Evolutionary conservation across 257 asterid genomes (phyloP).

Genomic region (Przewalskia tangutica): DNA sequence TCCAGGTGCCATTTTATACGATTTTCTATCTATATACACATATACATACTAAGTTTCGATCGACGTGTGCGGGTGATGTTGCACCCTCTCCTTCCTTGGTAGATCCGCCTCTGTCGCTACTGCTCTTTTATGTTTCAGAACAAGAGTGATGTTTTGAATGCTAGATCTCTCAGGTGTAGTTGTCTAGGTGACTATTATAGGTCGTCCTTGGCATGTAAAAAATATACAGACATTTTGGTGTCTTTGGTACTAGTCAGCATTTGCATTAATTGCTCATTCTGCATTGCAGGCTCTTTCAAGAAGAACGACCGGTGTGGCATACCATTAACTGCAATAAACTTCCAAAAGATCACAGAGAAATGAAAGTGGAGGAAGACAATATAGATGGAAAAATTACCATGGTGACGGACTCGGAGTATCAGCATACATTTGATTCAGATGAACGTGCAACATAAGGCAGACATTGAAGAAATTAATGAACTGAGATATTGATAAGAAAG

Average conservation of each 20-base stretch:
- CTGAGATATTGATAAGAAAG: too few relatives aligned
- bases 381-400: conserved; percentile 44
- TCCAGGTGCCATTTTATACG: too few relatives aligned
- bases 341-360: conserved; percentile 38
- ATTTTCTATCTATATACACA: too few relatives aligned
- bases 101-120: too few relatives aligned
- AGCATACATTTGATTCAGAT: conserved; percentile 35
- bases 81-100: too few relatives aligned
- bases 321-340: conserved; percentile 74
- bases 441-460: neutral
- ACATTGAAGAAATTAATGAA: too few relatives aligned
- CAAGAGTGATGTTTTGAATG: too few relatives aligned
- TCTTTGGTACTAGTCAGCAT: neutral
- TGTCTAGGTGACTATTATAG: too few relatives aligned
- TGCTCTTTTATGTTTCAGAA: too few relatives aligned
- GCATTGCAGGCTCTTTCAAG: conserved; percentile 56
- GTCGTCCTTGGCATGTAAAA: neutral
- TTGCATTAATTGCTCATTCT: neutral
- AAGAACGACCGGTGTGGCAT: conserved; percentile 76
- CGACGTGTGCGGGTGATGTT: too few relatives aligned
- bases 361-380: conserved; percentile 17
- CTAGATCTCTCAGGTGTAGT: too few relatives aligned
- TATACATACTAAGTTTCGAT: too few relatives aligned
- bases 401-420: conserved; percentile 33
- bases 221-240: neutral